Evolutionary conservation across 345 rosid species (phyloP), one percentile per base, ranked within the genome.

Genomic region (Limnanthes douglasii): DNA sequence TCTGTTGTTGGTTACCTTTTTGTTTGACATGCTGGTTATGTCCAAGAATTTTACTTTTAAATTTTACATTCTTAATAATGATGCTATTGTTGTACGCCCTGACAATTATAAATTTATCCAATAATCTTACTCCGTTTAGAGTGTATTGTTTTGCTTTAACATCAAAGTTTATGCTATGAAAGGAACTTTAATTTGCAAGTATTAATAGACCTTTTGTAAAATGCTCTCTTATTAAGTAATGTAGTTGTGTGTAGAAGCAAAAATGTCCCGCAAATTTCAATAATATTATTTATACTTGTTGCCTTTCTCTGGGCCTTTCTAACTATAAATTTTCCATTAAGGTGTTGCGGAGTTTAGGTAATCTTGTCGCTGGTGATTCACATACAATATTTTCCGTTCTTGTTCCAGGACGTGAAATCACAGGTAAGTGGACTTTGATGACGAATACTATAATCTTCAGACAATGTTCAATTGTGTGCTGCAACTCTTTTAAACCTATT

Each of bases 311-410:
- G 10, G 38, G 3, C 41, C 10, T 42, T 28, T 46, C 34, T 54
- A 15, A 54, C 25, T 26, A 27, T 37, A 15, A 31, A 12, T 30
- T 46, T 48, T 45, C 26, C 7, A 11, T 51, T 9, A 59, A 90
- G 98, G 77, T 80, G 31, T 61, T 84, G 46, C 59, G 98, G 55
- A 75, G 96, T 56, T 62, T 80, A 54, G 98, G 98, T 21, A 90
- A 90, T 56, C 78, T 90, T 45, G 69, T 90, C 4, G 81, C 98
- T 44, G 94, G 78, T 36, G 95, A 84, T 70, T 64, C 94, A 18
- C 62, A 69, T 40, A 63, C 90, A 45, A 62, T 64, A 24, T 65
- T 62, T 32, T 45, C 65, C 26, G 57, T 76, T 35, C 74, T 83
- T 53, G 51, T 68, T 38, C 65, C 68, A 15, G 92, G 81, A 41